Evolutionary conservation across 2,329 filamentous ascomycete species (phyloP), one percentile per base, ranked within the genome.

Genomic region (Sarocladium kiliense): DNA sequence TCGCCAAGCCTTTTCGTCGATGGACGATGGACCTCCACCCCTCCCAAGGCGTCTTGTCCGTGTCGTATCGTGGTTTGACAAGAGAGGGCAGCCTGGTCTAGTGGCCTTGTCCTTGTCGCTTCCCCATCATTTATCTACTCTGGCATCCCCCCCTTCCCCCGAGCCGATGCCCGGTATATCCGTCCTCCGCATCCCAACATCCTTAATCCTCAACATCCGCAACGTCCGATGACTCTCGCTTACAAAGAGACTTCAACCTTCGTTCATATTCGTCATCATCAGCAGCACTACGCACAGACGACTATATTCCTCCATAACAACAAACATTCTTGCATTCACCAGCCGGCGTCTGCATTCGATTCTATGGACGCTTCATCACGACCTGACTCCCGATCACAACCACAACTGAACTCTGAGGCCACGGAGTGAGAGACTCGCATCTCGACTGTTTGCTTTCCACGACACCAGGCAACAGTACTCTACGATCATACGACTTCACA

Each of bases 111-210:
- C n/a, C 47, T 51, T 16, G 21, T 49, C 23, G 26, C 47, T 34
- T 34, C 27, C 47, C 47, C 47, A 51, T 51, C 27, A 51, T 51
- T 51, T 51, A 51, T 51, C 47, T 34, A 51, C 47, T 51, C 47
- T 27, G 27, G 47, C 16, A 3, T 23, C 11, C 30, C 30, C 47
- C 23, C 44, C 23, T 30, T 12, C 44, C 6, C 26, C 25, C 44
- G 23, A 32, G 11, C 12, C 47, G 23, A 34, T 34, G 23, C n/a
- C 47, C 47, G 47, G 47, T 51, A 36, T 51, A 32, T 51, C 47
- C 47, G 47, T 51, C 47, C 18, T 36, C 25, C 47, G 27, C 21
- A 19, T 7, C 36, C 23, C 47, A 36, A 36, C 47, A 5, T 36
- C 18, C 27, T 32, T 36, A 36, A 23, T 3, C 47, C 19, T 27